phyloP scores from a whole-genome alignment of 768 basidiomycete genomes.

The Boletales sp. region DNA sequence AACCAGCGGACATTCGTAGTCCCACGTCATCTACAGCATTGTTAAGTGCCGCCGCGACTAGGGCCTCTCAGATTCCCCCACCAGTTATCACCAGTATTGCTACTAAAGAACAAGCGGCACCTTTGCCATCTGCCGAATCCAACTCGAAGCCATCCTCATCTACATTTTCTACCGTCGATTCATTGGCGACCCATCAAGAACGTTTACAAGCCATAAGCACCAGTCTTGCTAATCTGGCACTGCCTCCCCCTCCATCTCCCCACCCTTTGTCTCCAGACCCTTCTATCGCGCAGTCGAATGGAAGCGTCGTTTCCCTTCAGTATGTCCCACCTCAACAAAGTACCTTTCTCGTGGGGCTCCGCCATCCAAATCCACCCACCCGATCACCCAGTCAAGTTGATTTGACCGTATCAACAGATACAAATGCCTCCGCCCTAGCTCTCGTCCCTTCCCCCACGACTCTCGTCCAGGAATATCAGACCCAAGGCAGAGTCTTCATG shows the following conservation, averaged over 20 bases:
- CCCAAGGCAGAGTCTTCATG: slow-evolving; percentile 5
- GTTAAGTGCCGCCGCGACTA: not conserved
- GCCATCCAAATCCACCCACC: slow-evolving; percentile 5
- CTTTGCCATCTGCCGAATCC: not conserved
- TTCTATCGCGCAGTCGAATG: not conserved
- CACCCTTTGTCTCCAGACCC: slow-evolving; percentile 9
- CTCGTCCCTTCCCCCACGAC: not conserved
- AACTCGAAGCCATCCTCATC: slow-evolving; percentile 1
- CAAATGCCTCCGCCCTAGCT: not conserved
- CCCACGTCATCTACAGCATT: not conserved
- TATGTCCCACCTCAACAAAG: not conserved
- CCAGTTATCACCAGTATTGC: not conserved
- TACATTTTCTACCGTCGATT: not conserved
- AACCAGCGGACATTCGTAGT: not conserved
- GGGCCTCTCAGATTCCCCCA: not conserved
- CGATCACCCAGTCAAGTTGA: not conserved
- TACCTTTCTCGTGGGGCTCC: not conserved
- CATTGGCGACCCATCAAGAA: slow-evolving; percentile 7
- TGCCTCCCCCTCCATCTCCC: not conserved
- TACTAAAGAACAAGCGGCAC: not conserved
- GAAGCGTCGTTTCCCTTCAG: not conserved
- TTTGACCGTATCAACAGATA: not conserved
- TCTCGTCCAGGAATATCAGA: slow-evolving; percentile 10
- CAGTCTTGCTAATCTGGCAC: slow-evolving; percentile 10
- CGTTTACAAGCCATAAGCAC: slow-evolving; percentile 14